phyloP scores from a whole-genome alignment of 352 stramenopile genomes.

The Pythium biforme region DNA sequence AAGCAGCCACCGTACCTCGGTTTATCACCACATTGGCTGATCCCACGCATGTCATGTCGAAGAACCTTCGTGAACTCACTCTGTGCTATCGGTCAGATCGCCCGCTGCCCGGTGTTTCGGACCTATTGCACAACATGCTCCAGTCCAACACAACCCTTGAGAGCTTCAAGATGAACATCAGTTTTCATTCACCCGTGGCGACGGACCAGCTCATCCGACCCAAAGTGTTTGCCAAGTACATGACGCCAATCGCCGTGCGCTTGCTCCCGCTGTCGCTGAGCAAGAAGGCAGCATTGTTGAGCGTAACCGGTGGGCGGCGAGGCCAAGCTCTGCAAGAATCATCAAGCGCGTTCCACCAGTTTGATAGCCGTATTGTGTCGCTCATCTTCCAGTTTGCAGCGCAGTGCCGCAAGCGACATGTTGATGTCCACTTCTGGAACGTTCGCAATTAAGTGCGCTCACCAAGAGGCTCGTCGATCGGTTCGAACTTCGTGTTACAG shows the following conservation, averaged over 20 bases:
- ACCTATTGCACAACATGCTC: slow-evolving; percentile 1
- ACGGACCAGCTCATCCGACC: neutral
- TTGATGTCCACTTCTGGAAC: neutral
- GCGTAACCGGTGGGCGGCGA: neutral
- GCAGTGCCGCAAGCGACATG: slow-evolving; percentile 4
- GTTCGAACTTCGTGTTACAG: neutral
- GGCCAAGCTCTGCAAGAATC: neutral
- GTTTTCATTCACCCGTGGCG: neutral
- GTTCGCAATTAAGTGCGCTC: neutral
- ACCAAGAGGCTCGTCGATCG: neutral
- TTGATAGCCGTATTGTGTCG: slow-evolving; percentile 2
- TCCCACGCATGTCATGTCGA: neutral
- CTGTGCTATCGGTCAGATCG: neutral
- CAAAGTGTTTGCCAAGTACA: neutral
- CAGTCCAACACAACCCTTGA: neutral
- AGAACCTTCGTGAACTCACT: neutral
- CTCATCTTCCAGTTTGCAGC: slow-evolving; percentile 10
- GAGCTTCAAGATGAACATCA: neutral
- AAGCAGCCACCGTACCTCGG: neutral
- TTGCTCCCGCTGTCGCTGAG: slow-evolving; percentile 2
- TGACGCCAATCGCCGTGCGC: neutral
- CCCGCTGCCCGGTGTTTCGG: neutral
- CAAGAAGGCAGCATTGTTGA: slow-evolving; percentile 5
- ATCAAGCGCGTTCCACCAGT: neutral
- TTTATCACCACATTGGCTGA: neutral